Evolutionary conservation across 108 stramenopile species (phyloP).

Genomic region (Nitzschia inconspicua): DNA sequence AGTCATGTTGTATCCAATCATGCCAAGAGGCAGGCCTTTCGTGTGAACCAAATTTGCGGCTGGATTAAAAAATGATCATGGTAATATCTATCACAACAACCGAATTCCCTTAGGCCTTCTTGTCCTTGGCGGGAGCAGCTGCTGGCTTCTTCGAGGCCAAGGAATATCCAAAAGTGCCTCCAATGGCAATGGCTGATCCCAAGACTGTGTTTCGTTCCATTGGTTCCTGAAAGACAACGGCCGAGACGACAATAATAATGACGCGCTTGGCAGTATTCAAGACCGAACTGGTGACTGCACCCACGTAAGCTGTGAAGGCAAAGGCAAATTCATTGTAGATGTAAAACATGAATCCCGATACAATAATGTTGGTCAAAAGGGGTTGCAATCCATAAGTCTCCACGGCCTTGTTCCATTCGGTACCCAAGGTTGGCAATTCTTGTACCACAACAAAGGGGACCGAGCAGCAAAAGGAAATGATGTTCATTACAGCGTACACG

Average conservation of each 20-base stretch:
- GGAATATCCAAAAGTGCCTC: conserved; percentile 80
- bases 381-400: conserved; percentile 48
- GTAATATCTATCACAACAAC: too few species aligned
- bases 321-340: conserved; percentile 96
- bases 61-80: too few species aligned
- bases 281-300: conserved; percentile 83
- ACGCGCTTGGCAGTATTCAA: conserved; percentile 91
- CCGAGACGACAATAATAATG: conserved; percentile 83
- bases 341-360: conserved; percentile 93
- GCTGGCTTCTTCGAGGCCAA: conserved; percentile 48
- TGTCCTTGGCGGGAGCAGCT: conserved; percentile 44
- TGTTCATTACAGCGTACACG: conserved; percentile 93
- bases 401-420: conserved; percentile 64
- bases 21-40: too few species aligned
- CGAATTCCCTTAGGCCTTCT: conserved; percentile 50
- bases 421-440: conserved; percentile 60
- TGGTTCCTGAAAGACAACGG: conserved; percentile 76
- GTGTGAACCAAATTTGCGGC: too few species aligned
- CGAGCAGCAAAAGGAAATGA: conserved; percentile 86
- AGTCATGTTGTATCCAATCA: too few species aligned
- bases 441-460: conserved; percentile 85
- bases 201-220: conserved; percentile 87
- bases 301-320: conserved; percentile 83
- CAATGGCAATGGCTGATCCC: conserved; percentile 81
- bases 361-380: conserved; percentile 61